Base-by-base conservation (phyloP, 2,329 filamentous ascomycete species). In the Tolypocladium tundrense region DNA sequence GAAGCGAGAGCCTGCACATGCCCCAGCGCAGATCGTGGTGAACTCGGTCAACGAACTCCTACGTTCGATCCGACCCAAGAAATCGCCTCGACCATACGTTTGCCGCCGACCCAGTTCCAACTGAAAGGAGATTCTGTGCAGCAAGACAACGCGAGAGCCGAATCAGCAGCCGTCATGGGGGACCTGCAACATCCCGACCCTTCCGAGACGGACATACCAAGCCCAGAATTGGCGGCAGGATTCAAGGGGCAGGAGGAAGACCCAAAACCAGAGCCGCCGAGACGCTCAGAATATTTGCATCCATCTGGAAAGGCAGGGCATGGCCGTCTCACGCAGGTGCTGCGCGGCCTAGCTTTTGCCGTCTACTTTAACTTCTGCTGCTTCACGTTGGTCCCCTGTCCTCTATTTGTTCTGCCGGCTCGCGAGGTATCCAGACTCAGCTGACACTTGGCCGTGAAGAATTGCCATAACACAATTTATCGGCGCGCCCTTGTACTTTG, bases 381-480 rank as follows among this genome's bases (percentile, higher is more conserved):
- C 60, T 40, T 80, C 50, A 70, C 73, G 83, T 85, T 77, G 54
- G 79, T 66, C 58, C 19, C 55, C 40, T 21, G 11, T 43, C 39
- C 2, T 21, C 48, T 4, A 5, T 19, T 19, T n/a, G 9, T 52
- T 13, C 31, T 35, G 10, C 9, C 10, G 19, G 10, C 16, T 35
- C 31, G 48, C 5, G 6, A 37, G 19, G 9, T 9, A 2, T 19
- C 31, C 10, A 4, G 14, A 33, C 45, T 50, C 41, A 42, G 48
- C 63, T 65, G 35, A 67, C 56, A 54, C 13, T 40, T 41, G 11
- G 4, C 45, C 42, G 9, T 53, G 54, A 88, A 88, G 85, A 19
- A 84, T 88, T 66, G 82, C 83, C 64, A 70, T 83, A 21, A 90
- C 90, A 8, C 90, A 96, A 67, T 79, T 91, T 61, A 75, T 95